These are phyloP conservation scores for Kuraishia floccosa DNA, from an alignment of 805 yeast genomes.

Conservation along the genomic window DNA sequence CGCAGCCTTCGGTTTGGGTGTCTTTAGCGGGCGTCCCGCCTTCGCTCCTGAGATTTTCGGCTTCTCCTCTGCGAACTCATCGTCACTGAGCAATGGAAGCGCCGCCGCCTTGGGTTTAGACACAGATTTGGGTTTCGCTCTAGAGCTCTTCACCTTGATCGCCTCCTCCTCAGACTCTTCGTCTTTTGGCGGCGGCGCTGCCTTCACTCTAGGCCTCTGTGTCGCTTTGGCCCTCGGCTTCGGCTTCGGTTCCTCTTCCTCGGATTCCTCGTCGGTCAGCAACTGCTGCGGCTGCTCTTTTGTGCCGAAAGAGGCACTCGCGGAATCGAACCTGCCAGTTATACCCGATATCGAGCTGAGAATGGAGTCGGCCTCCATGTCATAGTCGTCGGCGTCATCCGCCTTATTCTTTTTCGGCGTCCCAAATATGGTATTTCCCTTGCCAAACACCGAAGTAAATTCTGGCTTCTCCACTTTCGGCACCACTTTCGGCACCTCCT, in stretches of 20 bases:
- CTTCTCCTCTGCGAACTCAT: conserved; percentile 1
- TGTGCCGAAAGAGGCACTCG: conserved; percentile 4
- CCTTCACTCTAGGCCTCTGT: too few relatives aligned
- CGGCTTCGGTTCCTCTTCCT: too few relatives aligned
- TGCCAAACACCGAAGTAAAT: conserved; percentile 24
- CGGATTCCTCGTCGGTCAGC: too few relatives aligned
- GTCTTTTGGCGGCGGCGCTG: too few relatives aligned
- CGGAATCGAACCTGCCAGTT: conserved; percentile 4
- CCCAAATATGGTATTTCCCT: conserved; percentile 15
- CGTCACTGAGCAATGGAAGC: not conserved
- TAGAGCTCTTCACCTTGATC: too few relatives aligned
- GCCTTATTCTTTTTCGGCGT: conserved; percentile 5
- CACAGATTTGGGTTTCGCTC: too few relatives aligned
- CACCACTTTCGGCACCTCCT: conserved; percentile 2
- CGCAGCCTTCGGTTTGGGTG: conserved; percentile 1
- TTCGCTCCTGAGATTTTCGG: conserved; percentile 3
- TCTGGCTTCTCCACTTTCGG: conserved; percentile 7
- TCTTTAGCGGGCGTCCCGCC: conserved; percentile 1
- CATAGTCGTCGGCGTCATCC: conserved; percentile 4
- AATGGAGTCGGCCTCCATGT: conserved; percentile 2
- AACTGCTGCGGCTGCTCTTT: too few relatives aligned
- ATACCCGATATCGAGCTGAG: conserved; percentile 4
- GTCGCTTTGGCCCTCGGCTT: too few relatives aligned
- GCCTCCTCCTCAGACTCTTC: too few relatives aligned
- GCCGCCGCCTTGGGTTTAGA: too few relatives aligned